Conservation (phyloP, 768 basidiomycete genomes). For the Termitomyces heimii region DNA sequence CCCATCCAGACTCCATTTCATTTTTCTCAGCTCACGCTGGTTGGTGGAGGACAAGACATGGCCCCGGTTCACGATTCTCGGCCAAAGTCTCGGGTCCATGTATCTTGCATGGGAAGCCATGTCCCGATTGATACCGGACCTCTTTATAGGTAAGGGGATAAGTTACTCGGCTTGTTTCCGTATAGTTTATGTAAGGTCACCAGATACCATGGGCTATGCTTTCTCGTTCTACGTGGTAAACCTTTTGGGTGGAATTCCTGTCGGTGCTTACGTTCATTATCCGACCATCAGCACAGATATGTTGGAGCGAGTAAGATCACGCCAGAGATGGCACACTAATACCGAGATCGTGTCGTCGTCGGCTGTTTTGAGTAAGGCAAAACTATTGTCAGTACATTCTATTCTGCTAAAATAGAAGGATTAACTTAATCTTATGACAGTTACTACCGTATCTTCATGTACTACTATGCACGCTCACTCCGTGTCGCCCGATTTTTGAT, state of each 20-base stretch:
- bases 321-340: conserved; percentile 60
- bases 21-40: conserved; percentile 67
- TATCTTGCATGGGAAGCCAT: conserved; percentile 81
- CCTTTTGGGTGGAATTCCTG: conserved; percentile 55
- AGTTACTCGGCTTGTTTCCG: not conserved
- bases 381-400: conserved; percentile 45
- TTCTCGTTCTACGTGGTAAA: conserved; percentile 83
- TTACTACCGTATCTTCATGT: conserved; percentile 88
- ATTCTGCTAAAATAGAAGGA: not conserved
- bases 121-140: conserved; percentile 73
- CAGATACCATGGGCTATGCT: conserved; percentile 98
- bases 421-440: conserved; percentile 28
- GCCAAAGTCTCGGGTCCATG: conserved; percentile 88
- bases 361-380: conserved; percentile 46
- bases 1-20: conserved; percentile 64
- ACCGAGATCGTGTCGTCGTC: conserved; percentile 49
- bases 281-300: conserved; percentile 95
- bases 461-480: conserved; percentile 73
- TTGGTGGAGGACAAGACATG: conserved; percentile 80
- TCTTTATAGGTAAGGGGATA: conserved; percentile 74
- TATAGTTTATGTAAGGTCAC: conserved; percentile 5
- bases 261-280: conserved; percentile 94
- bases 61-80: conserved; percentile 87
- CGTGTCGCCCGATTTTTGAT: conserved; percentile 71
- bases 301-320: conserved; percentile 70